A percentile compares a stretch with the other conserved stretches of the same genome.
Evolutionary conservation across 75 land plant species (phyloP).

Genomic region (Picea glauca): DNA sequence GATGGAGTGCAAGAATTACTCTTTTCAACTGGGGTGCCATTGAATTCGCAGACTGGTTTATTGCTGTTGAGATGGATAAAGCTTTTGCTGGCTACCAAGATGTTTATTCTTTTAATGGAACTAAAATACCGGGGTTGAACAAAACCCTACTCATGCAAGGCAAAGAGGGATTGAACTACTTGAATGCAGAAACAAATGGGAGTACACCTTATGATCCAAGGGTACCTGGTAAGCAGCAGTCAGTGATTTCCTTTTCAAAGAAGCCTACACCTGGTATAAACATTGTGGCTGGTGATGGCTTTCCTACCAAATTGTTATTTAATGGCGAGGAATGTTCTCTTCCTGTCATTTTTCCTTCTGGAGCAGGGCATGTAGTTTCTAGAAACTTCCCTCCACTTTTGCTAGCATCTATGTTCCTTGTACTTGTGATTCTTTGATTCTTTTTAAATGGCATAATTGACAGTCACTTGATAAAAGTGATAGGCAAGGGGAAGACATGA

Average conservation of each 20-base stretch:
- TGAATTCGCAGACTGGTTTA: slow-evolving; percentile 70
- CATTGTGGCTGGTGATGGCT: slow-evolving; percentile 56
- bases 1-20: slow-evolving; percentile 87
- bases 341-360: slow-evolving; percentile 46
- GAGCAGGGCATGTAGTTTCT: slow-evolving; percentile 1
- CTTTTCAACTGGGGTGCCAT: slow-evolving; percentile 78
- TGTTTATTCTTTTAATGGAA: slow-evolving; percentile 85
- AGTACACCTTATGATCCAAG: slow-evolving; percentile 27
- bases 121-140: slow-evolving; percentile 25
- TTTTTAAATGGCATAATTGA: slow-evolving; percentile 3
- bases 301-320: slow-evolving; percentile 67
- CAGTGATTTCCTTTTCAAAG: slow-evolving; percentile 79
- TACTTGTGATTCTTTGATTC: slow-evolving; percentile 4
- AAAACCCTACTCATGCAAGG: slow-evolving; percentile 78
- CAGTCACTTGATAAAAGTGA: background rate
- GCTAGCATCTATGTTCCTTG: background rate
- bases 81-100: slow-evolving; percentile 61
- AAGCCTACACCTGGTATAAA: slow-evolving; percentile 45
- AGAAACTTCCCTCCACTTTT: slow-evolving; percentile 1
- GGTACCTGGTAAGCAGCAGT: slow-evolving; percentile 80
- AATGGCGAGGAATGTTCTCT: slow-evolving; percentile 92
- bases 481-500: background rate
- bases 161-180: slow-evolving; percentile 41
- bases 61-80: slow-evolving; percentile 51
- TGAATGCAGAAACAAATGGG: slow-evolving; percentile 33